Evolutionary conservation across 148 eudicot genomes (phyloP), one percentile per base, ranked within the genome.

Genomic region (Dianthus caryophyllus): DNA sequence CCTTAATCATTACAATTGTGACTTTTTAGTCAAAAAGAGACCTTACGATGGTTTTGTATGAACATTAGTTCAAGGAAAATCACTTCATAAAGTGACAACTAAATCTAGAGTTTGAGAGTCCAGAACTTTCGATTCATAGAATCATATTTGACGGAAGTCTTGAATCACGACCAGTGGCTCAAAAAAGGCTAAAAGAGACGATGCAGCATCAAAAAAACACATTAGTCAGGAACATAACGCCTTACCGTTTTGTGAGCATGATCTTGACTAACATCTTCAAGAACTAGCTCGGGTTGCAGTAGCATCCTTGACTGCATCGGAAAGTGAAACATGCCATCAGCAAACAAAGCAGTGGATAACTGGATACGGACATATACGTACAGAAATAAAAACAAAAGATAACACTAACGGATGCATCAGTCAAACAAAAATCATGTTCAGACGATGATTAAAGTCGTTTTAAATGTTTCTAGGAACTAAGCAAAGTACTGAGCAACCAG

Each of bases 221-320:
- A n/a, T n/a, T n/a, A 72, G 59, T 36, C 66, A 58, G 26, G 33
- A 3, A 33, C 68, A 53, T 43, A 8, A 24, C 16, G 64, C 70
- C 96, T 86, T 72, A 94, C 99, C 78, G 97, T 94, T 81, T 94
- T 94, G 55, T 83, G 92, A 64, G 99, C 99, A 85, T 94, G 97
- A 71, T 94, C 99, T 81, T 94, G 97, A 72, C 97, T 94, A 72
- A 94, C 99, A 81, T 94, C 99, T 81, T 90, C 97, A 68, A 94
- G 96, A 62, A 94, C 97, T 68, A 80, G 87, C 72, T 94, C 97
- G 71, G 99, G 99, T 50, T 84, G 87, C 78, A 94, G 75, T 70
- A 94, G 99, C 99, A 90, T 90, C 89, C 99, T 90, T 51, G 97
- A 94, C 99, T 94, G 87, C 71, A 77, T 52, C 39, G 69, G 56